Percentiles rank a stretch among this genome's conserved stretches.
These are phyloP conservation scores for Rostrohypoxylon terebratum DNA, from an alignment of 495 filamentous ascomycete genomes.

Conservation along the genomic window DNA sequence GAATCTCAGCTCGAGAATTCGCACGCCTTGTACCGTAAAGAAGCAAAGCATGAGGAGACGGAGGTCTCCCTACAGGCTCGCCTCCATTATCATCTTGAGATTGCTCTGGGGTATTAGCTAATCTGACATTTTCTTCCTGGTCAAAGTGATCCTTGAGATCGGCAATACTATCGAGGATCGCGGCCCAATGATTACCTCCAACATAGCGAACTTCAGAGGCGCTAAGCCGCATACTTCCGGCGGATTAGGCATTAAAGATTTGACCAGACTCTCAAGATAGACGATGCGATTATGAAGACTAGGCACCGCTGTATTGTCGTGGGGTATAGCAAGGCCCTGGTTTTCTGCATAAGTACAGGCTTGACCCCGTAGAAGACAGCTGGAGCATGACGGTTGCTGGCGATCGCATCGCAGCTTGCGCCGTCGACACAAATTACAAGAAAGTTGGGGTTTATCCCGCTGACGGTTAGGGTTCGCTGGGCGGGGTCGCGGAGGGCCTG, in stretches of 20 bases:
- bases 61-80: slow-evolving; percentile 2
- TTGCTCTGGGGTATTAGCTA: slow-evolving; percentile 6
- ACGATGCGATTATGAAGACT: slow-evolving; percentile 16
- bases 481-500: not conserved
- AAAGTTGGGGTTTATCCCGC: slow-evolving; percentile 8
- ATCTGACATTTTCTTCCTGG: slow-evolving; percentile 13
- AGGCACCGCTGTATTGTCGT: slow-evolving; percentile 2
- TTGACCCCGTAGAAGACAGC: slow-evolving; percentile 4
- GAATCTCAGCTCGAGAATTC: slow-evolving; percentile 28
- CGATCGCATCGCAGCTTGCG: slow-evolving; percentile 19
- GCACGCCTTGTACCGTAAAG: slow-evolving; percentile 1
- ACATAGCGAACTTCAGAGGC: slow-evolving; percentile 14
- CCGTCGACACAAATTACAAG: slow-evolving; percentile 12
- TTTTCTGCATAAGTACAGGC: slow-evolving; percentile 8
- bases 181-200: slow-evolving; percentile 6
- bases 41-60: slow-evolving; percentile 3
- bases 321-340: not conserved
- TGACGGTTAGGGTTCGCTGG: slow-evolving; percentile 7
- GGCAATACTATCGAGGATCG: slow-evolving; percentile 13
- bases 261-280: slow-evolving; percentile 7
- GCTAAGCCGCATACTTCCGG: slow-evolving; percentile 9
- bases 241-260: slow-evolving; percentile 2
- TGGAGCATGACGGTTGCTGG: slow-evolving; percentile 13
- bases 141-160: slow-evolving; percentile 16
- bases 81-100: not conserved